Evolutionary conservation across 208 protist species (phyloP).

Genomic region (Trichomonas vaginalis): DNA sequence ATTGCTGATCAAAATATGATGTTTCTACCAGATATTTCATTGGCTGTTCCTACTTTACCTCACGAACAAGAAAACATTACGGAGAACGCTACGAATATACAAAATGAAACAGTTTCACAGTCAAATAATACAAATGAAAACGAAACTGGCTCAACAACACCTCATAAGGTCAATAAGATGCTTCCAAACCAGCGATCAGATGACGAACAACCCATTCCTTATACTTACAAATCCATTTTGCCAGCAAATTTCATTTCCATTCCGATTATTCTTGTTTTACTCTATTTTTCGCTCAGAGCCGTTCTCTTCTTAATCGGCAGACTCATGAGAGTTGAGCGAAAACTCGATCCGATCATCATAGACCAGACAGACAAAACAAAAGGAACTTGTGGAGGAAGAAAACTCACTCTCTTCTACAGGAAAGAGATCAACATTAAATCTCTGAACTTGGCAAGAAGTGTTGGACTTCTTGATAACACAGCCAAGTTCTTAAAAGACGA

Average conservation of each 20-base stretch:
- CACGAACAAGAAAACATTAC: background rate
- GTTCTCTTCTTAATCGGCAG: background rate
- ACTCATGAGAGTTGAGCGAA: background rate
- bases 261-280: background rate
- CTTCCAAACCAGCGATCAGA: background rate
- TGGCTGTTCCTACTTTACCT: background rate
- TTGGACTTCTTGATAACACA: background rate
- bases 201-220: background rate
- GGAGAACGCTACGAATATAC: background rate
- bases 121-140: background rate
- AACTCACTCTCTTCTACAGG: background rate
- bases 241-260: background rate
- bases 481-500: background rate
- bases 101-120: background rate
- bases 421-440: background rate
- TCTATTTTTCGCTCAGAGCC: background rate
- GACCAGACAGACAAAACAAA: background rate
- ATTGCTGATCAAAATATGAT: background rate
- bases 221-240: background rate
- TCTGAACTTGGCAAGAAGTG: background rate
- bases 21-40: background rate
- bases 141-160: background rate
- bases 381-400: background rate
- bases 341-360: background rate
- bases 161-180: background rate